Conservation (phyloP, 2,329 filamentous ascomycete genomes). For the Botrytis squamosa region DNA sequence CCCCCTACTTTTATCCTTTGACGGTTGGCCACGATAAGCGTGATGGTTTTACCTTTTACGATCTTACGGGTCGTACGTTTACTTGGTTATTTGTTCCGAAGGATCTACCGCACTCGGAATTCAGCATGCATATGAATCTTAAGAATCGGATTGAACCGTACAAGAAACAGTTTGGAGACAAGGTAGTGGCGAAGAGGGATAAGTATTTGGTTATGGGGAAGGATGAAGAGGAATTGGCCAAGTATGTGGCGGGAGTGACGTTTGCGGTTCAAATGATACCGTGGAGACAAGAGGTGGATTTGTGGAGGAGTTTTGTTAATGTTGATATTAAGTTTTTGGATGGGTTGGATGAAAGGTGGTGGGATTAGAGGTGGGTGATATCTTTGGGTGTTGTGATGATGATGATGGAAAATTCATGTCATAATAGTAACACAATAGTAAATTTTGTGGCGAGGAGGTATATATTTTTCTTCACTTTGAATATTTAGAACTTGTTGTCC, state of each 20-base stretch:
- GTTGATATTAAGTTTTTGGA: conserved; percentile 48
- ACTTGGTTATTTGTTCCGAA: conserved; percentile 50
- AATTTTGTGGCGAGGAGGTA: not conserved
- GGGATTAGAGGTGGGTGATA: conserved; percentile 1
- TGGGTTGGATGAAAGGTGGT: conserved; percentile 39
- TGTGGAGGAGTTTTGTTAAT: conserved; percentile 52
- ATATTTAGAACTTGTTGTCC: not conserved
- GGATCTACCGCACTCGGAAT: conserved; percentile 47
- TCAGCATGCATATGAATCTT: conserved; percentile 45
- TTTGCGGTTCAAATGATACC: conserved; percentile 50
- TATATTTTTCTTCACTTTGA: not conserved
- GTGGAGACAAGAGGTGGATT: conserved; percentile 51
- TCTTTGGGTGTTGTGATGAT: not conserved
- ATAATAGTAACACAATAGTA: not conserved
- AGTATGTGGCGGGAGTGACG: conserved; percentile 43
- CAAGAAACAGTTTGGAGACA: conserved; percentile 40
- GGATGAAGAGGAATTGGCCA: conserved; percentile 44
- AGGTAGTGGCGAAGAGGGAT: conserved; percentile 45
- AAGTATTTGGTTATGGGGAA: conserved; percentile 48
- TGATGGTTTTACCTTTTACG: conserved; percentile 42
- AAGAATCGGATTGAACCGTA: conserved; percentile 23
- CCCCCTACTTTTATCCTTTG: conserved; percentile 50
- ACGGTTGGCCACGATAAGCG: conserved; percentile 45
- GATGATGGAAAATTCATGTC: not conserved
- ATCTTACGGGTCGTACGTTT: conserved; percentile 46